Conservation (phyloP, 768 basidiomycete genomes). For the Suillus occidentalis region DNA sequence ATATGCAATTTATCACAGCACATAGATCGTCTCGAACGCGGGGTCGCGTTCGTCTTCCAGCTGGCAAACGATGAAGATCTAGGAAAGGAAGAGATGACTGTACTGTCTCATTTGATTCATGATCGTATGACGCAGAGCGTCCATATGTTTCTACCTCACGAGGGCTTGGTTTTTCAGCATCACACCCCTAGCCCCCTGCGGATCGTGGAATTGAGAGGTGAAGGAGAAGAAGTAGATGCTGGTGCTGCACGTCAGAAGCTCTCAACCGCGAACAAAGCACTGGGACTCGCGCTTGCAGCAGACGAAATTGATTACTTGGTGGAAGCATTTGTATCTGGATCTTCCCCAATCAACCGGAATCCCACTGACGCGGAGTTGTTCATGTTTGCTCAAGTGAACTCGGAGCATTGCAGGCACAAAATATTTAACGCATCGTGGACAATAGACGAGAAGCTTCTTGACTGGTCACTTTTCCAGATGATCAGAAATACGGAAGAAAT, state of each 20-base stretch:
- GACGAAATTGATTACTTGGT: slow-evolving; percentile 94
- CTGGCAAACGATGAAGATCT: slow-evolving; percentile 42
- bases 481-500: slow-evolving; percentile 93
- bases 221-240: slow-evolving; percentile 23
- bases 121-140: slow-evolving; percentile 97
- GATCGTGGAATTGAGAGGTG: slow-evolving; percentile 58
- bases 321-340: slow-evolving; percentile 79
- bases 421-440: slow-evolving; percentile 99
- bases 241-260: slow-evolving; percentile 61
- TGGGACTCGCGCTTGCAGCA: slow-evolving; percentile 87
- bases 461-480: slow-evolving; percentile 90
- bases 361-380: slow-evolving; percentile 98
- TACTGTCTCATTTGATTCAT: slow-evolving; percentile 72
- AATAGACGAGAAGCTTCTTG: slow-evolving; percentile 65
- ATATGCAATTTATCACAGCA: slow-evolving; percentile 78
- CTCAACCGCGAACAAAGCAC: slow-evolving; percentile 70
- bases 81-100: slow-evolving; percentile 45
- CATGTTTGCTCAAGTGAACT: slow-evolving; percentile 99
- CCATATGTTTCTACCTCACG: slow-evolving; percentile 55
- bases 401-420: slow-evolving; percentile 99
- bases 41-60: slow-evolving; percentile 66
- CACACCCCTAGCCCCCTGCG: slow-evolving; percentile 66
- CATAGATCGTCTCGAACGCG: slow-evolving; percentile 85
- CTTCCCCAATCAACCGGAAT: slow-evolving; percentile 67
- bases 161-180: slow-evolving; percentile 58